phyloP scores from a whole-genome alignment of 192 early-diverging fungal species.

The Funneliformis geosporum region DNA sequence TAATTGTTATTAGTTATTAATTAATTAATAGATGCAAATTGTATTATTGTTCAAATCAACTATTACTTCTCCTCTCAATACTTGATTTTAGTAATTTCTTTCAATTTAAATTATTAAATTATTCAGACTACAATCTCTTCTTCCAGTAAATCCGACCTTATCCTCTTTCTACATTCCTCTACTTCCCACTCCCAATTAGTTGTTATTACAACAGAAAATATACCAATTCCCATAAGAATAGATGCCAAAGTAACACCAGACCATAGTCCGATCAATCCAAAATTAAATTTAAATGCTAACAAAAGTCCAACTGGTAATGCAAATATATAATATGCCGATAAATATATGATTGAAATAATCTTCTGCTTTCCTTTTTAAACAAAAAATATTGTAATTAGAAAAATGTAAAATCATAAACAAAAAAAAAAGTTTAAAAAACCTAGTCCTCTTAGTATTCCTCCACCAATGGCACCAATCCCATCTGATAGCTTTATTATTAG shows the following conservation, averaged over 20 bases:
- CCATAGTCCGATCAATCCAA: conserved; percentile 69
- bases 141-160: not conserved
- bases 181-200: conserved; percentile 45
- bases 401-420: too few species aligned
- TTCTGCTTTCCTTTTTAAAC: conserved; percentile 65
- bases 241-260: conserved; percentile 55
- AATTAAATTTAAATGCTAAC: conserved; percentile 55
- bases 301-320: conserved; percentile 66
- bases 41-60: too few species aligned
- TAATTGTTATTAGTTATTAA: not conserved
- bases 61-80: too few species aligned
- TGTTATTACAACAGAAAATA: conserved; percentile 39
- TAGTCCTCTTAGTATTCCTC: conserved; percentile 71
- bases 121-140: not conserved
- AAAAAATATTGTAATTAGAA: not conserved
- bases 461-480: conserved; percentile 59
- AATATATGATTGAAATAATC: conserved; percentile 58
- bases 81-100: too few species aligned
- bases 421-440: not conserved
- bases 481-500: conserved; percentile 53
- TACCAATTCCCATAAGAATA: conserved; percentile 41
- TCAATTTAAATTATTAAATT: too few species aligned
- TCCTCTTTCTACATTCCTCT: conserved; percentile 36
- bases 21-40: too few species aligned
- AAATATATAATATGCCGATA: conserved; percentile 67